Evolutionary conservation across 1,139 yeast genomes (phyloP).

Genomic region (Hemisphaericaspora xylanilytica): DNA sequence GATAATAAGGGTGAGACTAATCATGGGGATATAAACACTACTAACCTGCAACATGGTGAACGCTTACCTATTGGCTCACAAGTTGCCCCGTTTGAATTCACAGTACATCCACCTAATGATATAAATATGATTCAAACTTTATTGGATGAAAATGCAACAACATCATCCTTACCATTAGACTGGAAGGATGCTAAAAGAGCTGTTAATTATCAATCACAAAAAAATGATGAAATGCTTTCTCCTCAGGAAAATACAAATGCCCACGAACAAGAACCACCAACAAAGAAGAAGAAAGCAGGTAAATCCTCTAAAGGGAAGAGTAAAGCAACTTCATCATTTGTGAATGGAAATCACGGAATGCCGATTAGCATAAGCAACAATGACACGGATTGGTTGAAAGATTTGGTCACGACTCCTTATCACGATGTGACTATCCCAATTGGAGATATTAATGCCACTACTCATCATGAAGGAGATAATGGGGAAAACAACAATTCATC

Average conservation of each 20-base stretch:
- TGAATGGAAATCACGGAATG: slow-evolving; percentile 12
- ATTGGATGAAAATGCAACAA: slow-evolving; percentile 7
- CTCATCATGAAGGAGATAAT: background rate
- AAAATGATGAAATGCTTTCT: slow-evolving; percentile 1
- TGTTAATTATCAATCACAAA: slow-evolving; percentile 3
- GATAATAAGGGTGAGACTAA: background rate
- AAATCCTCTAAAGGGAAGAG: background rate
- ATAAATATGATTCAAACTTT: slow-evolving; percentile 11
- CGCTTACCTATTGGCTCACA: slow-evolving; percentile 21
- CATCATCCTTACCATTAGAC: slow-evolving; percentile 6
- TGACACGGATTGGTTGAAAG: slow-evolving; percentile 63
- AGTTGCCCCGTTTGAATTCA: slow-evolving; percentile 37
- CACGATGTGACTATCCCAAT: slow-evolving; percentile 25
- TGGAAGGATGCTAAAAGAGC: slow-evolving; percentile 6
- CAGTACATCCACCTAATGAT: slow-evolving; percentile 26
- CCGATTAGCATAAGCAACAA: slow-evolving; percentile 12
- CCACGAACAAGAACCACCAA: slow-evolving; percentile 1
- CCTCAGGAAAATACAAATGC: slow-evolving; percentile 1
- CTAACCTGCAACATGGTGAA: slow-evolving; percentile 11
- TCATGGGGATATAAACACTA: background rate
- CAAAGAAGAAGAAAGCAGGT: slow-evolving; percentile 4
- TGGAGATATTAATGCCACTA: background rate
- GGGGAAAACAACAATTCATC: slow-evolving; percentile 9
- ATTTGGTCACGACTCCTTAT: slow-evolving; percentile 62
- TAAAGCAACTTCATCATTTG: slow-evolving; percentile 1